A percentile compares a stretch with the other conserved stretches of the same genome.
These are phyloP conservation scores for Smittium culicis DNA, from an alignment of 371 early-diverging fungal species.

Conservation along the genomic window DNA sequence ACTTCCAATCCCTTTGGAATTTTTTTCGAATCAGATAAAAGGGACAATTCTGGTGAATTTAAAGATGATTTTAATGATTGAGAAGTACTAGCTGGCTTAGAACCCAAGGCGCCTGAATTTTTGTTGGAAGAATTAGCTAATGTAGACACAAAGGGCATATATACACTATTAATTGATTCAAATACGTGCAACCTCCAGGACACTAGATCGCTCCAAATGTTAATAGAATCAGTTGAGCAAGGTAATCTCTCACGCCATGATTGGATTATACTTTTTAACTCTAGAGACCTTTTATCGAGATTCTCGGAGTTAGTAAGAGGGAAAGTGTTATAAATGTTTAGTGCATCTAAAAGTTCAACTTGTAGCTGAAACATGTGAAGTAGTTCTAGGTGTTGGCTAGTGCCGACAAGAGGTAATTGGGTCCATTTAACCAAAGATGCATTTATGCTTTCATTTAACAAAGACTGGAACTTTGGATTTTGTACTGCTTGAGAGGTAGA, in stretches of 20 bases:
- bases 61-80: conserved; percentile 4
- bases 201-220: conserved; percentile 93
- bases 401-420: conserved; percentile 63
- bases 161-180: conserved; percentile 85
- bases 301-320: conserved; percentile 57
- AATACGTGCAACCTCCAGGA: conserved; percentile 98
- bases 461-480: conserved; percentile 41
- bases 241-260: conserved; percentile 98
- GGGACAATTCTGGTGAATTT: conserved; percentile 2
- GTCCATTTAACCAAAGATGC: conserved; percentile 72
- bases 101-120: conserved; percentile 21
- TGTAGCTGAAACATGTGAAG: conserved; percentile 89
- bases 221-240: conserved; percentile 92
- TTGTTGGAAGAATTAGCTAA: neutral
- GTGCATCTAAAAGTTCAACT: conserved; percentile 86
- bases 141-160: conserved; percentile 70
- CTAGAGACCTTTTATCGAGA: conserved; percentile 66
- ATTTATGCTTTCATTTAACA: conserved; percentile 82
- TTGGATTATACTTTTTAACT: conserved; percentile 74
- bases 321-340: conserved; percentile 70
- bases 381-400: conserved; percentile 70
- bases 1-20: neutral
- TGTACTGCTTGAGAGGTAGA: neutral
- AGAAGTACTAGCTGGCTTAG: conserved; percentile 11
- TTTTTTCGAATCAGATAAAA: neutral